Base-by-base conservation (phyloP, 305 asterid species). In the Ruellia speciosa region DNA sequence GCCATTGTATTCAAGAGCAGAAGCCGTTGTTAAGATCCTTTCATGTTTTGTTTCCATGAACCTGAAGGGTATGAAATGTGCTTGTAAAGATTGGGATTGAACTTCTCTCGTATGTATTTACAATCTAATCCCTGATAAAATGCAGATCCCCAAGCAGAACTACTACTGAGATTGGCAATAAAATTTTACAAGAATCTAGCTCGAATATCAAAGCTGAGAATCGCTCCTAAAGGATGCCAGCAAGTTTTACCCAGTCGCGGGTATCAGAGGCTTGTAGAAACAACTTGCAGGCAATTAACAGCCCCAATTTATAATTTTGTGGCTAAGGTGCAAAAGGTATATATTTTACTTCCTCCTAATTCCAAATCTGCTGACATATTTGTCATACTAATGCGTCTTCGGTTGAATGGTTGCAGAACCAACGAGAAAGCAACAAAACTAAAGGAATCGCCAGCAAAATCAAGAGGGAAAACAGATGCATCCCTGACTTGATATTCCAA, bases 381-480 rank as follows among this genome's bases (percentile, higher is more conserved):
- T 51, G 9, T 34, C 13, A 6, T 62, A 34, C 11, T 49, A 52
- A 65, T 43, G 49, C 10, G 20, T 17, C 51, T 31, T 3, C 28
- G 28, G 31, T 59, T 62, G 19, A 28, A 65, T 66, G 58, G 61
- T 20, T 77, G 64, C 76, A 83, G 96, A 83, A 75, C 53, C 90
- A 88, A 69, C 85, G 76, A 64, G 94, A 85, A 68, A 67, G 74
- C 72, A 79, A 66, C 58, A 75, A 34, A 56, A 55, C 72, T 0
- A 85, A 67, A 81, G 85, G 84, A 45, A 61, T 88, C 0, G 85
- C 70, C 40, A 83, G 65, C 61, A 88, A 85, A 71, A 85, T 88
- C 69, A 85, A 84, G 73, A 83, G 95, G 72, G 95, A 88, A 70
- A 88, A 85, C 79, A 77, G 81, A 77, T 85, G 94, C 79, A 86